These are phyloP conservation scores for Aureobasidium sp. DNA, from an alignment of 2,329 filamentous ascomycete genomes.

Conservation along the genomic window DNA sequence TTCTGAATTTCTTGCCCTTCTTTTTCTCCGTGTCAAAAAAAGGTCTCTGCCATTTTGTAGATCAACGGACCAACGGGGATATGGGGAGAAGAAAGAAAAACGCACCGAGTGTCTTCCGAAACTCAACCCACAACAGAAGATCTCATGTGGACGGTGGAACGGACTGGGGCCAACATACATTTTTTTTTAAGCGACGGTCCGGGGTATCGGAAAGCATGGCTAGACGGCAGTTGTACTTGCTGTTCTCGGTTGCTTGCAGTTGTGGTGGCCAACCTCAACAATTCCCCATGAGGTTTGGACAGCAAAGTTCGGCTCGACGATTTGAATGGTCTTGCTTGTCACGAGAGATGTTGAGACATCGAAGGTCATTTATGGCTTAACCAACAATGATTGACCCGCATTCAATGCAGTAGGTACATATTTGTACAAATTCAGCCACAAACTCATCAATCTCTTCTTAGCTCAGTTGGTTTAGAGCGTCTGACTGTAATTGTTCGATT, in stretches of 20 bases:
- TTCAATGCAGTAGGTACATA: too few species aligned
- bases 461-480: constrained; percentile 11
- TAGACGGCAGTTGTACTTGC: not conserved
- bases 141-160: not conserved
- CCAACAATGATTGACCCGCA: too few species aligned
- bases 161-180: not conserved
- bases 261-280: not conserved
- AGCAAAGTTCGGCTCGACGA: not conserved
- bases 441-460: constrained; percentile 2
- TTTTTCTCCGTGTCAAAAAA: not conserved
- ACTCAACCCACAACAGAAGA: not conserved
- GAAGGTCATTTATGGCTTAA: too few species aligned
- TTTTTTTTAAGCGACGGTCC: not conserved
- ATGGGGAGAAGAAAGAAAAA: not conserved
- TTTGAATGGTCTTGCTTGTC: not conserved
- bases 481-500: constrained; percentile 10
- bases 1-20: not conserved
- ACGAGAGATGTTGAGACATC: not conserved
- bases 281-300: not conserved
- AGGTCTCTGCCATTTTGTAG: not conserved
- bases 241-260: not conserved
- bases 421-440: too few species aligned
- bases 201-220: not conserved
- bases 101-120: constrained; percentile 1
- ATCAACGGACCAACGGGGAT: not conserved